These are phyloP conservation scores for Suhomyces pyralidae DNA, from an alignment of 805 yeast species.

Conservation along the genomic window DNA sequence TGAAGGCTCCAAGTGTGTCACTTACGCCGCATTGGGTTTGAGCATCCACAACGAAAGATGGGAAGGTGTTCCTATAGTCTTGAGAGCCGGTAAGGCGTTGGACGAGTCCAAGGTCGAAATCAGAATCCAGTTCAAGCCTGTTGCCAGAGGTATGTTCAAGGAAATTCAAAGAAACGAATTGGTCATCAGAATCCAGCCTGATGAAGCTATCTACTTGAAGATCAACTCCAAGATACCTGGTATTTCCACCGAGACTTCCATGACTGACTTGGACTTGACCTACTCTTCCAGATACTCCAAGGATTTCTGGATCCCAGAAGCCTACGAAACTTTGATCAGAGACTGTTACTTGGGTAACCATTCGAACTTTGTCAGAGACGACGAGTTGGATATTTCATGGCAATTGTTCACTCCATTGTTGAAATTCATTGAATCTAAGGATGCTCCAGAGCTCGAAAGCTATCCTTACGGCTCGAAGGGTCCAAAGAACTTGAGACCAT, in stretches of 20 bases:
- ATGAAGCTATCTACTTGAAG: constrained; percentile 91
- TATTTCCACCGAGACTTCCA: constrained; percentile 71
- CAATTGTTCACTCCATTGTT: constrained; percentile 87
- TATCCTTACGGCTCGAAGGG: constrained; percentile 94
- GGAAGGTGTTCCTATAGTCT: constrained; percentile 95
- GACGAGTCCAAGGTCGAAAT: constrained; percentile 94
- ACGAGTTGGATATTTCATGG: constrained; percentile 94
- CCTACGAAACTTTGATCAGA: constrained; percentile 91
- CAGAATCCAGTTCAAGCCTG: constrained; percentile 86
- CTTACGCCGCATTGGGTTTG: constrained; percentile 83
- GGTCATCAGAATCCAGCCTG: constrained; percentile 91
- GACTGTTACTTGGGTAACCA: constrained; percentile 91
- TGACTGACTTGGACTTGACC: constrained; percentile 88
- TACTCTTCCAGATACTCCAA: constrained; percentile 73
- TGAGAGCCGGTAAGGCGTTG: constrained; percentile 97
- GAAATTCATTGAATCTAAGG: constrained; percentile 68
- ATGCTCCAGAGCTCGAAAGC: constrained; percentile 62
- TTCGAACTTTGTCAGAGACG: constrained; percentile 96
- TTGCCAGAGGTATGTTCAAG: constrained; percentile 76
- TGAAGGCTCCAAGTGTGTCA: constrained; percentile 78
- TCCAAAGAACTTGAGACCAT: constrained; percentile 62
- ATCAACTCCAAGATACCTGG: constrained; percentile 95
- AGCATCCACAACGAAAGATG: constrained; percentile 89
- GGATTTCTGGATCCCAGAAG: constrained; percentile 94
- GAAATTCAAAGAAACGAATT: constrained; percentile 87